A percentile compares a stretch with the other conserved stretches of the same genome.
Evolutionary conservation across 202 grass and related monocot genomes (phyloP).

Genomic region (Schoenoplectus tabernaemontani): DNA sequence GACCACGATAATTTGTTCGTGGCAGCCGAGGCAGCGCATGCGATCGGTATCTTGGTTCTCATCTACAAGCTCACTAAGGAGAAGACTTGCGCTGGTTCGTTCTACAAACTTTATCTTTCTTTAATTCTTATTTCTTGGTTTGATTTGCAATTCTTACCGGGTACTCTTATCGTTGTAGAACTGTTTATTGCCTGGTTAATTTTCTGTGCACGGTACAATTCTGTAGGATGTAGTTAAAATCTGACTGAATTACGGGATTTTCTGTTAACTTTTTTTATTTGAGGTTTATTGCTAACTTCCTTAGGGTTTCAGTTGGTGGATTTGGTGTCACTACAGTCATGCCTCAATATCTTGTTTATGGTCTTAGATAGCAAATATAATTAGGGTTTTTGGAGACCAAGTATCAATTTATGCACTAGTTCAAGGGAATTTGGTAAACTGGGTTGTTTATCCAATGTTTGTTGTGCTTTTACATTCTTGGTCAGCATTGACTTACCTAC

Average conservation of each 20-base stretch:
- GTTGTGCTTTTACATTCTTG: neutral
- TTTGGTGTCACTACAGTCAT: neutral
- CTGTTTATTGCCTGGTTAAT: neutral
- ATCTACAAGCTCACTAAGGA: constrained; percentile 99
- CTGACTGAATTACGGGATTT: neutral
- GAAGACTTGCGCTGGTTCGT: constrained; percentile 93
- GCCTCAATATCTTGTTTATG: neutral
- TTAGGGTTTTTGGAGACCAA: neutral
- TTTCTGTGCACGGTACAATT: too few species aligned
- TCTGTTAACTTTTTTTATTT: neutral
- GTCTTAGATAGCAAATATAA: neutral
- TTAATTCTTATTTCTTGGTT: neutral
- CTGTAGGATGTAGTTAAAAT: neutral
- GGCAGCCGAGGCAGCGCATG: constrained; percentile 87
- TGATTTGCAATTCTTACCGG: neutral
- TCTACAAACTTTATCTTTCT: neutral
- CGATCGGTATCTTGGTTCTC: constrained; percentile 79
- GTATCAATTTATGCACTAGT: neutral
- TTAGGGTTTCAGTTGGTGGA: neutral
- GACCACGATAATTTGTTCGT: constrained; percentile 99
- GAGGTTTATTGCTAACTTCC: neutral
- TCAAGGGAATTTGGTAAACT: neutral
- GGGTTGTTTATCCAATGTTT: neutral
- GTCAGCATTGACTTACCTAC: neutral
- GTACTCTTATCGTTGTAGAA: too few species aligned